Evolutionary conservation across 768 basidiomycete species (phyloP).

Genomic region (Boletus vermiculosoides): DNA sequence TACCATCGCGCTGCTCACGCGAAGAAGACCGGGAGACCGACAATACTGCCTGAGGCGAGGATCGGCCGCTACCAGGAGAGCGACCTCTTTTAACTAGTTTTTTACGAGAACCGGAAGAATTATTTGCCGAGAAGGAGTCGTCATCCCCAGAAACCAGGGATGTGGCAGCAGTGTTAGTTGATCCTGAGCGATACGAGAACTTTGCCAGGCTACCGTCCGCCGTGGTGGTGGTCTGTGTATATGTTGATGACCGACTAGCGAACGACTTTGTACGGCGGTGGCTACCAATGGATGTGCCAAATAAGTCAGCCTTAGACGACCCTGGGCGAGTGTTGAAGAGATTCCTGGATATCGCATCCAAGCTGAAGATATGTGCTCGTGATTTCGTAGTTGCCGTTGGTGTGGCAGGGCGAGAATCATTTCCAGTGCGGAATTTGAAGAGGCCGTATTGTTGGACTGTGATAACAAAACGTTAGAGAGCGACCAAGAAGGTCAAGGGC

Average conservation of each 20-base stretch:
- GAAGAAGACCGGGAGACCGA: slow-evolving; percentile 45
- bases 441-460: slow-evolving; percentile 86
- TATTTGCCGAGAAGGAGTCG: slow-evolving; percentile 47
- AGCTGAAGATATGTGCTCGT: slow-evolving; percentile 78
- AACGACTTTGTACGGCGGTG: slow-evolving; percentile 64
- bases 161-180: slow-evolving; percentile 63
- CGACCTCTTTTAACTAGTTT: slow-evolving; percentile 46
- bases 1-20: slow-evolving; percentile 37
- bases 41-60: slow-evolving; percentile 34
- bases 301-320: slow-evolving; percentile 69
- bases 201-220: slow-evolving; percentile 66
- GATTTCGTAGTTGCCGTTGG: slow-evolving; percentile 76
- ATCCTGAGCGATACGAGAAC: slow-evolving; percentile 70
- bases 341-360: slow-evolving; percentile 89
- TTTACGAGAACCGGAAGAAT: slow-evolving; percentile 46
- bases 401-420: slow-evolving; percentile 77
- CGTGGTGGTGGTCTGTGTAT: slow-evolving; percentile 69
- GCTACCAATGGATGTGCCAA: slow-evolving; percentile 67
- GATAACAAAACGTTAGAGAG: neutral
- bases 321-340: slow-evolving; percentile 75
- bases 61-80: slow-evolving; percentile 40
- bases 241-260: slow-evolving; percentile 68
- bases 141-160: slow-evolving; percentile 63
- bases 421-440: slow-evolving; percentile 82
- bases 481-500: neutral